Evolutionary conservation across 345 rosid species (phyloP), one percentile per base, ranked within the genome.

Genomic region (Angophora floribunda): DNA sequence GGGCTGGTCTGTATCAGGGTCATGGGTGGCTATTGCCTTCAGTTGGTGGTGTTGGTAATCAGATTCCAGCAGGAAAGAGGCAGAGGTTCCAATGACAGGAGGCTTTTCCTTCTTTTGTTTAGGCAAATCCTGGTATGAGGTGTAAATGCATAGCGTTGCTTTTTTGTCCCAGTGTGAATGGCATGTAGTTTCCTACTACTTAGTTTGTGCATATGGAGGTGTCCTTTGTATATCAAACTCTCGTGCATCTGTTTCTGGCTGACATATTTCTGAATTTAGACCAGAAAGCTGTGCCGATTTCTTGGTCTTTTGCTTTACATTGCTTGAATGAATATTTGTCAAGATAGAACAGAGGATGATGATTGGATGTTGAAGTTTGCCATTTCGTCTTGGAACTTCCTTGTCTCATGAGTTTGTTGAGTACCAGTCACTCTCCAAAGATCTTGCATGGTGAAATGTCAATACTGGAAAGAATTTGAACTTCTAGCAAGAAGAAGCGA

Each of bases 81-180:
- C 99, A 94, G 87, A 94, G 96, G 91, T 92, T 93, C 86, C 91
- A 91, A 78, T 96, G 93, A 95, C 65, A 19, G n/a, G 26, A 50
- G 78, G 10, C 84, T 19, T 75, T 36, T 41, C 59, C 44, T 24
- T n/a, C 22, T 17, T 85, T 51, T 51, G 61, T 85, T 50, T 50
- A 51, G 86, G 59, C 53, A 53, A n/a, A 85, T 85, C 22, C 59
- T 85, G 53, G 59, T 16, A 15, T 85, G 17, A 51, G 88, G 49
- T 93, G 93, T 93, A 93, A 89, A 92, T 90, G 88, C 51, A 85
- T 91, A 53, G 61, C 85, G 32, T 45, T 80, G 15, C 51, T 88
- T 90, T 50, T 50, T 85, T 52, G 55, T 26, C 52, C 47, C 15
- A 36, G 53, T 85, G 53, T 85, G 59, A 51, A 21, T 85, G 53